Evolutionary conservation across 1,139 yeast species (phyloP).

Genomic region (Blastobotrys aristatus): DNA sequence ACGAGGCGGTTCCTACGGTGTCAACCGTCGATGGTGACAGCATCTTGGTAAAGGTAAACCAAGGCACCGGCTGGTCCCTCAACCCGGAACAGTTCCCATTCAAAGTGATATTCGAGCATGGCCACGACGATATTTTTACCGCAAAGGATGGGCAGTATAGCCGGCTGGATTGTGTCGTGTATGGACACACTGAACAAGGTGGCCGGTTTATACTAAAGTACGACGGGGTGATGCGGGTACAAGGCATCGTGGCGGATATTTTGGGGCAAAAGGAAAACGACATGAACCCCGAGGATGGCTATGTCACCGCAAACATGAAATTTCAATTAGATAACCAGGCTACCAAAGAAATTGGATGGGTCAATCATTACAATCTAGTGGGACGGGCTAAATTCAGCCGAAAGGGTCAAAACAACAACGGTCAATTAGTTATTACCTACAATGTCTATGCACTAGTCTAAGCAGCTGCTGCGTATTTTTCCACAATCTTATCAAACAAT

Average conservation of each 20-base stretch:
- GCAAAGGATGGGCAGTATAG: conserved; percentile 8
- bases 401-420: conserved; percentile 1
- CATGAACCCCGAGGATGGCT: conserved; percentile 15
- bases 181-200: conserved; percentile 6
- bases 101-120: conserved; percentile 8
- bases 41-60: conserved; percentile 9
- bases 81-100: conserved; percentile 11
- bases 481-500: conserved; percentile 48
- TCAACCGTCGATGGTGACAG: conserved; percentile 6
- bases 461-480: conserved; percentile 38
- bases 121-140: conserved; percentile 14
- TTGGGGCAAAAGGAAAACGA: conserved; percentile 6
- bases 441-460: conserved; percentile 8
- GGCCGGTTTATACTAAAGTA: conserved; percentile 7
- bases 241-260: conserved; percentile 10
- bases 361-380: conserved; percentile 11
- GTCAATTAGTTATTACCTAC: conserved; percentile 11
- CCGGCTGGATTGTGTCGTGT: conserved; percentile 13
- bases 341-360: conserved; percentile 11
- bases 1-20: conserved; percentile 11
- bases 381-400: conserved; percentile 14
- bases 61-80: conserved; percentile 9
- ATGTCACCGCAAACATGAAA: conserved; percentile 8
- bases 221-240: conserved; percentile 11
- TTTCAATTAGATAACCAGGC: conserved; percentile 9